These are phyloP conservation scores for Rubroboletus satanas DNA, from an alignment of 768 basidiomycete species.

Conservation along the genomic window DNA sequence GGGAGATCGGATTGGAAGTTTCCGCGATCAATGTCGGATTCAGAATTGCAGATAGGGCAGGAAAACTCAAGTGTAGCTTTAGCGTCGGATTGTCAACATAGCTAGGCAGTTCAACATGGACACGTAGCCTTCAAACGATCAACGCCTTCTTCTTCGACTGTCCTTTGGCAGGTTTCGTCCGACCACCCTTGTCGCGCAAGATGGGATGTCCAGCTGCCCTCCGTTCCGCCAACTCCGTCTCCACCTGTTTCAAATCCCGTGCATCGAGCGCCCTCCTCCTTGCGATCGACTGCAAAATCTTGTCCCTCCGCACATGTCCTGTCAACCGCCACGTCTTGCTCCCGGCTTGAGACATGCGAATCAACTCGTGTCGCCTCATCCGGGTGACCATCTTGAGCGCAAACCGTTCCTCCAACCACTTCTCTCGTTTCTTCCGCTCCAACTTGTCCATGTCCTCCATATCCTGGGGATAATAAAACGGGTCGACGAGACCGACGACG, in stretches of 20 bases:
- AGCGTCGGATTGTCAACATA: slow-evolving; percentile 9
- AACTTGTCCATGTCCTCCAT: slow-evolving; percentile 69
- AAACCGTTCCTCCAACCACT: slow-evolving; percentile 64
- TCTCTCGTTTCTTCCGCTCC: slow-evolving; percentile 51
- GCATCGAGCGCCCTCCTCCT: slow-evolving; percentile 43
- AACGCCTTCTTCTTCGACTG: slow-evolving; percentile 8
- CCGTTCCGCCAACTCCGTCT: slow-evolving; percentile 28
- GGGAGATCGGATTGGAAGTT: neutral
- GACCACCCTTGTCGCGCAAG: slow-evolving; percentile 19
- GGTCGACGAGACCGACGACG: slow-evolving; percentile 85
- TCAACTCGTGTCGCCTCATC: slow-evolving; percentile 31
- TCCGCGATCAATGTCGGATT: neutral
- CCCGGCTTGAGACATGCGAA: slow-evolving; percentile 35
- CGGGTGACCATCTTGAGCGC: slow-evolving; percentile 35
- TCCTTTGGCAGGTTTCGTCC: neutral
- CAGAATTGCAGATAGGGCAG: neutral
- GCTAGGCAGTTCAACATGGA: neutral
- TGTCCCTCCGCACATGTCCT: slow-evolving; percentile 41
- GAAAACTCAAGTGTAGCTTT: slow-evolving; percentile 19
- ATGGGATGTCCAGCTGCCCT: slow-evolving; percentile 23
- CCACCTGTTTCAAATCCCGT: slow-evolving; percentile 36
- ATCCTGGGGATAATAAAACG: slow-evolving; percentile 88
- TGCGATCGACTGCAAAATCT: slow-evolving; percentile 50
- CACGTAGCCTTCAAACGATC: neutral
- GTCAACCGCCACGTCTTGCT: slow-evolving; percentile 39